phyloP scores from a whole-genome alignment of 495 filamentous ascomycete genomes.

The Extremus antarcticus region DNA sequence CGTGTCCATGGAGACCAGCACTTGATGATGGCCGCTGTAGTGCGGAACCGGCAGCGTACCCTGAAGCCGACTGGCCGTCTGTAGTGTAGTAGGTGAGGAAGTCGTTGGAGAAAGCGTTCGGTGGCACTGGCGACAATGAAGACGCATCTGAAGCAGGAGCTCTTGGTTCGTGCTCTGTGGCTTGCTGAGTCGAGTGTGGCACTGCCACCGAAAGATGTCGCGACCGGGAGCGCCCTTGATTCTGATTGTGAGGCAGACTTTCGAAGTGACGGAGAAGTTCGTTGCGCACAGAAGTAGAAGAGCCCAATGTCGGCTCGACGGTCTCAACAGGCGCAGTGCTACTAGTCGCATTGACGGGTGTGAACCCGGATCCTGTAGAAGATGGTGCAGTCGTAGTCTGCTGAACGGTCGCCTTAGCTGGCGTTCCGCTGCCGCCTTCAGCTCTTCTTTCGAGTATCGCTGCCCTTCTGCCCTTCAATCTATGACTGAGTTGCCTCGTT shows the following conservation, averaged over 20 bases:
- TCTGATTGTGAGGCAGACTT: constrained; percentile 18
- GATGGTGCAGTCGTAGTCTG: constrained; percentile 29
- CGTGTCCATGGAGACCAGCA: neutral
- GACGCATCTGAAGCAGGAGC: constrained; percentile 5
- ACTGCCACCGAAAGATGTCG: constrained; percentile 6
- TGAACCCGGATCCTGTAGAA: constrained; percentile 36
- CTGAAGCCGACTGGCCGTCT: neutral
- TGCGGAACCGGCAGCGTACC: neutral
- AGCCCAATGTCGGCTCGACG: neutral
- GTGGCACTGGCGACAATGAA: constrained; percentile 16
- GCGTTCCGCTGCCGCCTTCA: constrained; percentile 19
- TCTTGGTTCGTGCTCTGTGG: neutral
- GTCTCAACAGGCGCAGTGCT: neutral
- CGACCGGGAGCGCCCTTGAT: constrained; percentile 4
- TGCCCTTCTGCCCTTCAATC: constrained; percentile 60
- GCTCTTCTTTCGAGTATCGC: constrained; percentile 50
- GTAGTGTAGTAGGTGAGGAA: constrained; percentile 11
- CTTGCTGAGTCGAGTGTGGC: neutral
- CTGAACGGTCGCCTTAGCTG: constrained; percentile 16
- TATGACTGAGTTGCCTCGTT: constrained; percentile 73
- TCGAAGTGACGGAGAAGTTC: constrained; percentile 18
- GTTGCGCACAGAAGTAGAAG: constrained; percentile 7
- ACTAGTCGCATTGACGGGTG: constrained; percentile 41
- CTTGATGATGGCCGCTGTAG: constrained; percentile 8
- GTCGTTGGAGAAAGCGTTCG: constrained; percentile 2